These are phyloP conservation scores for Arctostaphylos glauca DNA, from an alignment of 148 eudicot genomes.

Conservation along the genomic window DNA sequence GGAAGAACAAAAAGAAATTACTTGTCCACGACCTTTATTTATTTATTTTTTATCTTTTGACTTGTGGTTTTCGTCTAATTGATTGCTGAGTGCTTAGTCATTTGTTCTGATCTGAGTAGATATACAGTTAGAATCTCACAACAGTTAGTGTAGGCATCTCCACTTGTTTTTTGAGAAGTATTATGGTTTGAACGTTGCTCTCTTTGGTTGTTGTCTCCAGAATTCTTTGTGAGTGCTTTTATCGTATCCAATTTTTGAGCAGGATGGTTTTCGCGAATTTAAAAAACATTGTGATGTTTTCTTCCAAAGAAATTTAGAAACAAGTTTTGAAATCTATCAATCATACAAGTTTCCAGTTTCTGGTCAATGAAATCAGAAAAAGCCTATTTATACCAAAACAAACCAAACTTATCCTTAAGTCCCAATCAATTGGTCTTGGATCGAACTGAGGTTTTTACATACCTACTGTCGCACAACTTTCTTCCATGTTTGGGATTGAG, in stretches of 20 bases:
- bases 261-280: neutral
- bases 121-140: neutral
- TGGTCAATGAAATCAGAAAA: neutral
- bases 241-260: neutral
- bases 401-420: no score
- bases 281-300: neutral
- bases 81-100: neutral
- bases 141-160: neutral
- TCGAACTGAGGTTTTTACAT: no score
- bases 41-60: neutral
- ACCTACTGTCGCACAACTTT: no score
- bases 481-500: no score
- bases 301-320: neutral
- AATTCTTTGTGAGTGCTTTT: neutral
- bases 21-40: neutral
- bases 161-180: neutral
- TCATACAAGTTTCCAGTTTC: neutral
- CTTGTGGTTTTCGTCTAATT: neutral
- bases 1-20: neutral
- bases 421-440: no score
- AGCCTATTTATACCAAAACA: no score
- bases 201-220: neutral
- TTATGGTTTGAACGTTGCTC: neutral
- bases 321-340: neutral
- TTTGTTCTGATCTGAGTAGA: neutral